Evolutionary conservation across 78 protist genomes (phyloP).

Genomic region (Chrysochromulina parva): DNA sequence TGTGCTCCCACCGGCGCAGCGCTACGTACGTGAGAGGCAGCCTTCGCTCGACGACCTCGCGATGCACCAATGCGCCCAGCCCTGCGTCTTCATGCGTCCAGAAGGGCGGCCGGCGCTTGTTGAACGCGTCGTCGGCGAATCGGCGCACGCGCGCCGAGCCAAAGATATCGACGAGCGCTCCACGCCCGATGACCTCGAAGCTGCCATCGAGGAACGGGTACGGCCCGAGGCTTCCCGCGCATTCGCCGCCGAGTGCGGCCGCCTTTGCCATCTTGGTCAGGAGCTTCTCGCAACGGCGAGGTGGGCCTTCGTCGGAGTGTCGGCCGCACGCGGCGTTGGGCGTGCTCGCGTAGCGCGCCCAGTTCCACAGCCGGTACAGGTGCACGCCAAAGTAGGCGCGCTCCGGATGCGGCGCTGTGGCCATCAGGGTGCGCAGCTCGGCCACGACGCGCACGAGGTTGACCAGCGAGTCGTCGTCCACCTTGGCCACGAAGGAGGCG

Average conservation of each 20-base stretch:
- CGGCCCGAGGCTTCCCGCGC: neutral
- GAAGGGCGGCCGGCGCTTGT: neutral
- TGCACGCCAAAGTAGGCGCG: neutral
- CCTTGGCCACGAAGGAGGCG: no score
- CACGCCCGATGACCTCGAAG: neutral
- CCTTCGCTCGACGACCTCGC: neutral
- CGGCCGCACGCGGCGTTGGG: constrained; percentile 13
- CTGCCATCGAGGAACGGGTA: neutral
- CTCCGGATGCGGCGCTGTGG: no score
- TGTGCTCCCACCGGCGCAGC: constrained; percentile 11
- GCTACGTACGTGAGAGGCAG: neutral
- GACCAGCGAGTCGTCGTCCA: no score
- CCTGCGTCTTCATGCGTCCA: neutral
- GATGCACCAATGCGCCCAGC: neutral
- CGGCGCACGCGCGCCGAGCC: neutral
- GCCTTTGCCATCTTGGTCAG: no score
- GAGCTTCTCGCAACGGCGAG: neutral
- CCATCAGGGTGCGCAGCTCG: no score
- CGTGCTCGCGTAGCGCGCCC: neutral
- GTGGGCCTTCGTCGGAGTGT: neutral
- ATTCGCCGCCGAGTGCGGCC: neutral
- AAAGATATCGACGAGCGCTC: neutral
- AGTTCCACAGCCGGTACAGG: neutral
- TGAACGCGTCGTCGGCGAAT: neutral
- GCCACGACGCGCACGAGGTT: no score